Evolutionary conservation across 2,329 filamentous ascomycete species (phyloP).

Genomic region (Fusarium mundagurra): DNA sequence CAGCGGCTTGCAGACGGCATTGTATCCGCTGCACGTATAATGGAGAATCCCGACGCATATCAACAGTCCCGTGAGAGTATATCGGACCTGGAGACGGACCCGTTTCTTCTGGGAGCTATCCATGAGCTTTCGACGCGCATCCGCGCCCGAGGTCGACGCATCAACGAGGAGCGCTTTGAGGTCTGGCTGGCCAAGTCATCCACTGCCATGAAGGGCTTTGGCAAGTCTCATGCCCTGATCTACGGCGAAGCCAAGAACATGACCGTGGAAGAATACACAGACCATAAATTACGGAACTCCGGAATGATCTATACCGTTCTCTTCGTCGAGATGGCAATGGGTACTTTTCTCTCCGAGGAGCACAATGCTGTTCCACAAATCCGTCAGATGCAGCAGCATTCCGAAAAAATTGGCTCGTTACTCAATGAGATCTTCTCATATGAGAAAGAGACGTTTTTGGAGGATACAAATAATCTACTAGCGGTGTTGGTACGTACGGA

Average conservation of each 20-base stretch:
- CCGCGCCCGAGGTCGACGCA: fast-evolving
- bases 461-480: fast-evolving
- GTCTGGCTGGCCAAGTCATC: not conserved
- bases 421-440: not conserved
- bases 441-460: not conserved
- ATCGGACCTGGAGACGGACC: not conserved
- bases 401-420: not conserved
- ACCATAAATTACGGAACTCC: not conserved
- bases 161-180: not conserved
- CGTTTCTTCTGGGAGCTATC: fast-evolving
- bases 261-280: not conserved
- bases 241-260: not conserved
- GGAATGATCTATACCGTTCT: not conserved
- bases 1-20: fast-evolving
- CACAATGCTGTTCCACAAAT: not conserved
- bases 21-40: fast-evolving
- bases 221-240: not conserved
- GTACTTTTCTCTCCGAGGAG: fast-evolving
- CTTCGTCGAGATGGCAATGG: not conserved
- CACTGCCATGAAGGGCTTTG: not conserved
- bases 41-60: fast-evolving
- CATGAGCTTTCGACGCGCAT: not conserved
- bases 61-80: fast-evolving
- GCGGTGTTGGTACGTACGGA: not conserved
- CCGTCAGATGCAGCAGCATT: not conserved